phyloP scores from a whole-genome alignment of 2,329 filamentous ascomycete species.

The Diaporthe capsici region DNA sequence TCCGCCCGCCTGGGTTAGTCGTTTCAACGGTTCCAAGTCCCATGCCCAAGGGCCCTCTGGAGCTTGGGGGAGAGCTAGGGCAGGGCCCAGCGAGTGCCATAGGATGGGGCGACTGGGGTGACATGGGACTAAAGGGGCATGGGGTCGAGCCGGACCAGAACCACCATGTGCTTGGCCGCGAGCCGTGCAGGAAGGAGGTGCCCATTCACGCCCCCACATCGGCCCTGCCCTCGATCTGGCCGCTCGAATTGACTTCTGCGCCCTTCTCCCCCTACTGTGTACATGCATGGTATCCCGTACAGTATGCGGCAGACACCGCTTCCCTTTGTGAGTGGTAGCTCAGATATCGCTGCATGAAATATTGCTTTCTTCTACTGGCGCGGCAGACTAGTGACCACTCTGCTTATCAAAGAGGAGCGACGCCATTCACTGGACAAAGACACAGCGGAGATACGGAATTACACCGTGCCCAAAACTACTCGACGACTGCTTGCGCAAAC shows the following conservation, averaged over 20 bases:
- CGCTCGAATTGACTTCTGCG: slow-evolving; percentile 4
- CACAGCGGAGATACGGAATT: slow-evolving; percentile 7
- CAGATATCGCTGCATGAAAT: not conserved
- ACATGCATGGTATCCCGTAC: not conserved
- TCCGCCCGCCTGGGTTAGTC: not conserved
- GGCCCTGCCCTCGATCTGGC: slow-evolving; percentile 8
- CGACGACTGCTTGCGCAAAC: not conserved
- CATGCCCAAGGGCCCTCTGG: slow-evolving; percentile 1
- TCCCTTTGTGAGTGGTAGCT: not conserved
- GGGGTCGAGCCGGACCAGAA: slow-evolving; percentile 19
- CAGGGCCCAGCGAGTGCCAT: not conserved
- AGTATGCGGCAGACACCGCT: not conserved
- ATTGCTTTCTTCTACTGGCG: not conserved
- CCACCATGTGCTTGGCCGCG: slow-evolving; percentile 4
- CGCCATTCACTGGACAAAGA: not conserved
- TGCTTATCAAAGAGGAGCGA: not conserved
- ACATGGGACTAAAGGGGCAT: slow-evolving; percentile 1
- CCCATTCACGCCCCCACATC: slow-evolving; percentile 12
- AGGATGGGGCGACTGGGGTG: not conserved
- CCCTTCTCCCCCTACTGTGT: not conserved
- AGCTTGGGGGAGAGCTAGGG: not conserved
- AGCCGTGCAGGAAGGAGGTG: not conserved
- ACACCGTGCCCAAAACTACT: not conserved
- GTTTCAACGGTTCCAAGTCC: slow-evolving; percentile 24
- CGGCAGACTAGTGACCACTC: not conserved